These are phyloP conservation scores for Jamesozyma gamospora DNA, from an alignment of 805 yeast species.

Conservation along the genomic window DNA sequence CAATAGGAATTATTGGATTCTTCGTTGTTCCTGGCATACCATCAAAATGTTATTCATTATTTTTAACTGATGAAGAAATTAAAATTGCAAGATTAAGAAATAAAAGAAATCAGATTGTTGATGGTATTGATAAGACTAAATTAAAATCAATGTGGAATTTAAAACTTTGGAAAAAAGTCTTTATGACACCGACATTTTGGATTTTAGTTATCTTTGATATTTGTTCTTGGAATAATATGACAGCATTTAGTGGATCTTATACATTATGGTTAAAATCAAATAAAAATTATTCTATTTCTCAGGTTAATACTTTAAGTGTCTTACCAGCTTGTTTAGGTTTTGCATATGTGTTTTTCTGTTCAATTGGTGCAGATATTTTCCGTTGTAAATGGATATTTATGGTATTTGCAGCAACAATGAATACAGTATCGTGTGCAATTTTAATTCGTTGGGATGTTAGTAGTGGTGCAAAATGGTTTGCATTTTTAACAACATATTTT, in stretches of 20 bases:
- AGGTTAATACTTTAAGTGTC: constrained; percentile 42
- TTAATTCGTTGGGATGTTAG: constrained; percentile 53
- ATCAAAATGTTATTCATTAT: constrained; percentile 43
- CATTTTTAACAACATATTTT: constrained; percentile 48
- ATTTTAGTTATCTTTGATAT: constrained; percentile 44
- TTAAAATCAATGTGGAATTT: constrained; percentile 28
- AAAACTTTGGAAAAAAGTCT: constrained; percentile 43
- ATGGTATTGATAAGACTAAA: constrained; percentile 22
- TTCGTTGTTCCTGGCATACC: constrained; percentile 53
- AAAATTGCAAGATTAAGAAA: constrained; percentile 38
- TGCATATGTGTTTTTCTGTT: constrained; percentile 36
- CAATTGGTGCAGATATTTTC: constrained; percentile 42
- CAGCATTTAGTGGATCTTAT: constrained; percentile 46
- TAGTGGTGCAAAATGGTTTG: constrained; percentile 53
- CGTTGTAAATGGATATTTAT: constrained; percentile 46
- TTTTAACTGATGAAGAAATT: constrained; percentile 50
- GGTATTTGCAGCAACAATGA: constrained; percentile 43
- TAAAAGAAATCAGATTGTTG: constrained; percentile 30
- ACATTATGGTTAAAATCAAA: constrained; percentile 52
- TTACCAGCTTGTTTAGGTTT: constrained; percentile 53
- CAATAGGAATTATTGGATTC: constrained; percentile 41
- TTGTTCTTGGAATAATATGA: constrained; percentile 54
- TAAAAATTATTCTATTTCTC: constrained; percentile 33
- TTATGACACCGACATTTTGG: constrained; percentile 47
- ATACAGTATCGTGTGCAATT: constrained; percentile 43